Conservation (phyloP, 2,329 filamentous ascomycete species). For the Nemania abortiva region DNA sequence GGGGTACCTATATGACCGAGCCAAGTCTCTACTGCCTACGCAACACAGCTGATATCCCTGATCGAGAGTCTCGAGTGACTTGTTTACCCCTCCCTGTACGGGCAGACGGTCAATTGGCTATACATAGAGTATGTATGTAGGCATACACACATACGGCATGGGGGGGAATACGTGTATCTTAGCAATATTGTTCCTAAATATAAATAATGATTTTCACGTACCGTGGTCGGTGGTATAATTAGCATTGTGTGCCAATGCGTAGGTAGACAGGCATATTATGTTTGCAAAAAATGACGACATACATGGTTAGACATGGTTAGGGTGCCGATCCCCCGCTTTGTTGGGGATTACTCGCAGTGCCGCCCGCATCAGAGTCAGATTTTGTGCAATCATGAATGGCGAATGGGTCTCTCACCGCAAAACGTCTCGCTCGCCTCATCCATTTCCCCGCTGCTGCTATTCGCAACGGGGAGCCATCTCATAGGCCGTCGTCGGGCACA, state of each 20-base stretch:
- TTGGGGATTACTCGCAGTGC: constrained; percentile 7
- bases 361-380: constrained; percentile 4
- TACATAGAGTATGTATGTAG: background rate
- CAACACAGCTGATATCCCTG: background rate
- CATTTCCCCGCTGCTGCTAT: background rate
- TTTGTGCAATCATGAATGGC: constrained; percentile 14
- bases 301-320: background rate
- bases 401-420: constrained; percentile 18
- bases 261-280: background rate
- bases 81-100: background rate
- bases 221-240: constrained; percentile 9
- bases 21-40: background rate
- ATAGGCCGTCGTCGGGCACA: background rate
- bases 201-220: background rate
- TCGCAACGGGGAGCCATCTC: background rate
- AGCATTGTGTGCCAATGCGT: constrained; percentile 8
- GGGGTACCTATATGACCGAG: background rate
- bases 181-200: background rate
- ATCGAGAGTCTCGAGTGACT: background rate
- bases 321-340: constrained; percentile 30
- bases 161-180: background rate
- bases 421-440: background rate
- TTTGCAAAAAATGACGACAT: constrained; percentile 25
- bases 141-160: background rate
- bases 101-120: background rate